Evolutionary conservation across 495 filamentous ascomycete genomes (phyloP), one percentile per base, ranked within the genome.

Genomic region (Barbatosphaeria neglecta): DNA sequence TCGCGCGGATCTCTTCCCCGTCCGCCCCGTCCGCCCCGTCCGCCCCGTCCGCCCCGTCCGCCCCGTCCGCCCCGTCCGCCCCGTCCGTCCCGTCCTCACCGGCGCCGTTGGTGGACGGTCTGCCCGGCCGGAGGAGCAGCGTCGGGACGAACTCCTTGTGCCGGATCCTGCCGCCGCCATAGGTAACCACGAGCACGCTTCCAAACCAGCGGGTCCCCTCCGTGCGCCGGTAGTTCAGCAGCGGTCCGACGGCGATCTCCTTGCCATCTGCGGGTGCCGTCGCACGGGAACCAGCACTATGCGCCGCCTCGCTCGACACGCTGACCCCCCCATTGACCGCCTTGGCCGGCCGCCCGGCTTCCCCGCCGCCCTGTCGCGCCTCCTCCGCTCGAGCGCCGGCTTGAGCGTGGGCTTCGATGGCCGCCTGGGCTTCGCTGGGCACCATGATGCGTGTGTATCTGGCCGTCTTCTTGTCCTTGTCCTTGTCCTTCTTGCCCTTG

Each of bases 151-250:
- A 52, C 16, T 31, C 37, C 48, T 41, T 4, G 6, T 64, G n/a
- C n/a, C n/a, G 62, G 13, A 56, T 62, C 52, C 71, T 70, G 11
- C 69, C 73, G 2, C 81, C 80, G 1, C 85, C 82, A 37, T 73
- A 78, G 28, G 79, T 83, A 33, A 94, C 86, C 43, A 94, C 68
- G 57, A 94, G 65, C 13, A 94, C 84, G 58, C 84, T 92, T 23
- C 89, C 88, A 55, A 84, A 72, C 89, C 88, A 95, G n/a, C 59
- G 55, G 43, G 66, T 69, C 37, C 75, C 74, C 62, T 82, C 81
- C 84, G 89, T 92, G 57, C 82, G 80, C 51, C 81, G 77, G 61
- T 90, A 87, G 63, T 94, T 94, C 54, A 95, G 63, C 46, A 94
- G 63, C 8, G 89, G 89, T 13, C 89, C 89, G 53, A 82, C 86